Evolutionary conservation across 805 yeast species (phyloP).

Genomic region (Wickerhamiella galacta): DNA sequence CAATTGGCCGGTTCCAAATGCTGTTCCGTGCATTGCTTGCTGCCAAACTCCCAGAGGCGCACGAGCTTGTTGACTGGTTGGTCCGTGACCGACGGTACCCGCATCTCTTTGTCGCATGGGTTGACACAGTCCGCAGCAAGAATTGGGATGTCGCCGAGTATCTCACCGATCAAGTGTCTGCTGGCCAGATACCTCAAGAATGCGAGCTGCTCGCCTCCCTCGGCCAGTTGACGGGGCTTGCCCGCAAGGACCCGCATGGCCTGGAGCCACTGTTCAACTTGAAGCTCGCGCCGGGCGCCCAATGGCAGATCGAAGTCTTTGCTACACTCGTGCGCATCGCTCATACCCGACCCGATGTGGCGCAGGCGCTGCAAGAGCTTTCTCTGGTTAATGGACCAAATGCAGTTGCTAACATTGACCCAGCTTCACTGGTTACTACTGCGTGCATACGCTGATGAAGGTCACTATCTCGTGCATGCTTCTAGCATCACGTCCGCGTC

Average conservation of each 20-base stretch:
- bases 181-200: neutral
- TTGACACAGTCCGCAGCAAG: neutral
- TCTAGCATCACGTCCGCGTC: too few relatives aligned
- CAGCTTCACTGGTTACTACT: too few relatives aligned
- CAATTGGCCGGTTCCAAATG: conserved; percentile 3
- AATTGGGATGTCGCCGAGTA: neutral
- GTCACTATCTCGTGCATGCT: too few relatives aligned
- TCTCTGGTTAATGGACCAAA: too few relatives aligned
- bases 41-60: conserved; percentile 2
- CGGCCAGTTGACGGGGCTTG: neutral
- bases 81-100: neutral
- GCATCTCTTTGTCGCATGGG: conserved; percentile 1
- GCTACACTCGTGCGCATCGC: neutral
- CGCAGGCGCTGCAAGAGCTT: too few relatives aligned
- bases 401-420: too few relatives aligned
- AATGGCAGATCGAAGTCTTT: neutral
- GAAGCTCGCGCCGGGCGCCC: too few relatives aligned
- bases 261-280: neutral
- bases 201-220: neutral
- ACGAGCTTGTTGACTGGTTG: neutral
- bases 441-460: too few relatives aligned
- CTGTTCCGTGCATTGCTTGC: conserved; percentile 10
- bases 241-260: neutral
- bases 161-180: neutral
- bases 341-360: too few relatives aligned